phyloP scores from a whole-genome alignment of 805 yeast species.

The Candida quercuum region DNA sequence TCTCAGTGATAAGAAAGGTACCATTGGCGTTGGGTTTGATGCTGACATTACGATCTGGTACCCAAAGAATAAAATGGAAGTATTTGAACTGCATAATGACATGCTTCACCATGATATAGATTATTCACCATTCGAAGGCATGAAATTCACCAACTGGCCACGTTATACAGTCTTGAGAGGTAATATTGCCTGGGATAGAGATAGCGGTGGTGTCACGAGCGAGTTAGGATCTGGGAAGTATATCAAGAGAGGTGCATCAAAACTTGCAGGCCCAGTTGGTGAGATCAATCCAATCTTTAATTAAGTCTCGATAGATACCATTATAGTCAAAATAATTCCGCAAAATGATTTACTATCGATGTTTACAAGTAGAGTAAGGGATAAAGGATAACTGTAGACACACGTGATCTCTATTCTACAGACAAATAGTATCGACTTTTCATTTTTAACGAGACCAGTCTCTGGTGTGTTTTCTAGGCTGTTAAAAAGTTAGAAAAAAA shows the following conservation, averaged over 20 bases:
- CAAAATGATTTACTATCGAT: too few species aligned
- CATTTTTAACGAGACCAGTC: too few species aligned
- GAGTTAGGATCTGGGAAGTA: slow-evolving; percentile 21
- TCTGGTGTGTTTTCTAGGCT: too few species aligned
- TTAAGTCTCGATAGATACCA: too few species aligned
- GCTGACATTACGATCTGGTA: slow-evolving; percentile 47
- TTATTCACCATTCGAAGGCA: slow-evolving; percentile 35
- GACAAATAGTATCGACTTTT: too few species aligned
- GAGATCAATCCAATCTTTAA: slow-evolving; percentile 19
- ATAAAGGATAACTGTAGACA: too few species aligned
- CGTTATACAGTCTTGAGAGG: slow-evolving; percentile 37
- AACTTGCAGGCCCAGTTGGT: slow-evolving; percentile 18
- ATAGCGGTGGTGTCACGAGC: slow-evolving; percentile 18
- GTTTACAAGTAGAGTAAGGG: too few species aligned
- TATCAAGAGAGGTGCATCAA: slow-evolving; percentile 22
- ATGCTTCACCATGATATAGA: slow-evolving; percentile 34
- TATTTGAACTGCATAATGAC: slow-evolving; percentile 23
- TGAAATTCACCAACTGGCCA: slow-evolving; percentile 42
- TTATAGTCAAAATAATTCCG: too few species aligned
- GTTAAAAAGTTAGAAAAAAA: too few species aligned
- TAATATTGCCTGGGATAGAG: slow-evolving; percentile 26
- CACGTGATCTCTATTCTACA: too few species aligned
- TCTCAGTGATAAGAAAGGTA: slow-evolving; percentile 34
- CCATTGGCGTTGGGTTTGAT: slow-evolving; percentile 40
- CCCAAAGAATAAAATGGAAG: slow-evolving; percentile 28